Conservation (phyloP, 192 early-diverging fungal genomes). For the Dimargaris cristalligena region DNA sequence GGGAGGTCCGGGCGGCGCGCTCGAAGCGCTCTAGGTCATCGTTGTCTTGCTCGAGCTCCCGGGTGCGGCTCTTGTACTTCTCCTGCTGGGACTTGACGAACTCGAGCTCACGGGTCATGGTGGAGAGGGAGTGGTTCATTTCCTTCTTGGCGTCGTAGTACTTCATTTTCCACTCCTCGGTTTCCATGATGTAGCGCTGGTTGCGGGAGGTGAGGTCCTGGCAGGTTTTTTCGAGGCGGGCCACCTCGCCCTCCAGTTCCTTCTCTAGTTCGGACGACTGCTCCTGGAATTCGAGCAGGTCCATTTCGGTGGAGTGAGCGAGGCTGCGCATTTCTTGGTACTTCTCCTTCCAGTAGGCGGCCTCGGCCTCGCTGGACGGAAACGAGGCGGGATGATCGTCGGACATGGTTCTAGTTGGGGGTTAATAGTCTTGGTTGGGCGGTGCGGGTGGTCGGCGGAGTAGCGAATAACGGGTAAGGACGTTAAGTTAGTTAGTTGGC, state of each 20-base stretch:
- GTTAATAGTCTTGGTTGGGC: no score
- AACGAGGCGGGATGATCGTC: conserved; percentile 18
- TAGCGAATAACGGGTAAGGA: no score
- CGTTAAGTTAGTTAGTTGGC: no score
- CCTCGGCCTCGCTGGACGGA: conserved; percentile 40
- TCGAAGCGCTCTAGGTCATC: conserved; percentile 56
- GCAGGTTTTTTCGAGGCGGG: conserved; percentile 44
- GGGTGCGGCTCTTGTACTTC: conserved; percentile 48
- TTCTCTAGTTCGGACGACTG: conserved; percentile 52
- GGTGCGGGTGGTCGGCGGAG: no score
- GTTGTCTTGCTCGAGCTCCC: conserved; percentile 60
- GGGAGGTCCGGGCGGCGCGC: conserved; percentile 47
- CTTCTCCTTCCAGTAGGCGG: conserved; percentile 43
- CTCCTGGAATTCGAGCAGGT: conserved; percentile 43
- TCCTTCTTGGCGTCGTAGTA: conserved; percentile 48
- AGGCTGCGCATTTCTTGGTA: conserved; percentile 32
- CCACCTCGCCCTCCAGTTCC: conserved; percentile 55
- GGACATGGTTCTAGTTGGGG: no score
- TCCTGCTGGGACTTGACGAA: conserved; percentile 48
- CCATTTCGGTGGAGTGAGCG: conserved; percentile 34
- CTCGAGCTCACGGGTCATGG: conserved; percentile 60
- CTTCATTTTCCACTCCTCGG: conserved; percentile 59
- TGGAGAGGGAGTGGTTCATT: conserved; percentile 39
- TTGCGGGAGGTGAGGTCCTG: conserved; percentile 44
- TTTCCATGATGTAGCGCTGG: conserved; percentile 43